phyloP scores from a whole-genome alignment of 2,329 filamentous ascomycete genomes.

The Aureobasidium sp. region DNA sequence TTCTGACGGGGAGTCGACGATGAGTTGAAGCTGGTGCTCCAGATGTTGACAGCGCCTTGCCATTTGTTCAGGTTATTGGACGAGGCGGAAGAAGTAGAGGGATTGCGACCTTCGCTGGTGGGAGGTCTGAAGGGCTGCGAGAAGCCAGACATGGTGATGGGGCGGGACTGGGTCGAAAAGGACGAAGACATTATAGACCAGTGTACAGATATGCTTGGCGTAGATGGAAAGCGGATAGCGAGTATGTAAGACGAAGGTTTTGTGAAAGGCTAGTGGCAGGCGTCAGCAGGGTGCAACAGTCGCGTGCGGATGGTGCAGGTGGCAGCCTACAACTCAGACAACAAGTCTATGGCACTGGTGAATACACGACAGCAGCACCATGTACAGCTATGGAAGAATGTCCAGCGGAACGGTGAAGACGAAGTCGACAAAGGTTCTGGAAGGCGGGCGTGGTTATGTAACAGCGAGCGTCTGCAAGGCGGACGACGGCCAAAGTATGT shows the following conservation, averaged over 20 bases:
- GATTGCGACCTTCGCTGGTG: slow-evolving; percentile 12
- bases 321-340: neutral
- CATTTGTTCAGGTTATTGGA: slow-evolving; percentile 7
- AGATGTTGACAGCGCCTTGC: slow-evolving; percentile 8
- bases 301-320: neutral
- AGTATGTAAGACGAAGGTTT: slow-evolving; percentile 9
- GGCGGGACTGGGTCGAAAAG: slow-evolving; percentile 7
- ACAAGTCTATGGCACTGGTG: neutral
- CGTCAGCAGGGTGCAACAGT: neutral
- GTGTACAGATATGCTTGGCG: neutral
- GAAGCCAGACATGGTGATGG: neutral
- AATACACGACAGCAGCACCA: neutral
- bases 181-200: slow-evolving; percentile 15
- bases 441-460: slow-evolving; percentile 13
- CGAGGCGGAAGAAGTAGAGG: neutral
- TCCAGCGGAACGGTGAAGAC: neutral
- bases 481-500: slow-evolving; percentile 14
- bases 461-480: slow-evolving; percentile 16
- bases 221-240: neutral
- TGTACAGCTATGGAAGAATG: neutral
- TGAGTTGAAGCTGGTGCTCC: slow-evolving; percentile 1
- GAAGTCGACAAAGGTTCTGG: neutral
- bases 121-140: slow-evolving; percentile 5
- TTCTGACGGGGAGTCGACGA: neutral
- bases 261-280: neutral